Evolutionary conservation across 192 early-diverging fungal genomes (phyloP), one percentile per base, ranked within the genome.

Genomic region (Spizellomyces punctatus): DNA sequence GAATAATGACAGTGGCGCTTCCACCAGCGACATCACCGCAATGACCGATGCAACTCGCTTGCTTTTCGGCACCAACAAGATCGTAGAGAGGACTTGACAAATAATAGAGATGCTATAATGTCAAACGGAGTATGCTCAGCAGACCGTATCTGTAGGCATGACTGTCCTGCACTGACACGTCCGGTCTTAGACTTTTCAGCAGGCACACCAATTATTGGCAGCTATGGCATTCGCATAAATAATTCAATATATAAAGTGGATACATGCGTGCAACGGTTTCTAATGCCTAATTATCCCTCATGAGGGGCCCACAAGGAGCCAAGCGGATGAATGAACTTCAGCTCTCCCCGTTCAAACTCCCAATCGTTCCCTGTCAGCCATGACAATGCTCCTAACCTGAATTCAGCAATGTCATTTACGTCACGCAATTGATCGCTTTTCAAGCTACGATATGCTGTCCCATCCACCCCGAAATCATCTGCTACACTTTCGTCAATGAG

Each of bases 251-350:
- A 36, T 36, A 36, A 36, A 36, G 27, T 36, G 27, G 27, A 36
- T 36, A 56, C 54, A 56, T 56, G 4, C 3, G 17, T 54, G 52
- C 54, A 56, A 19, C n/a, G 7, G 22, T 56, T n/a, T 22, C 49
- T 63, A 9, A 8, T 12, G 47, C 16, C 42, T 47, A 43, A 9
- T 72, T 22, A 19, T 69, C 63, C 21, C 63, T 78, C 67, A 47
- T 74, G 50, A 3, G 85, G 85, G 1, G 79, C 78, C 85, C 84
- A 89, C n/a, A 87, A 36, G 1, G 81, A 82, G 21, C 66, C 79
- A 44, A 89, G 72, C 12, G 82, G 85, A 70, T 86, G 85, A 48
- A 89, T 81, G 46, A 82, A 83, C 67, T 67, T 50, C 16, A 89
- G 54, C 58, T 85, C 78, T 42, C 78, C 76, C 10, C 77, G 36